Evolutionary conservation across 2,329 filamentous ascomycete species (phyloP).

Genomic region (Scedosporium boydii): DNA sequence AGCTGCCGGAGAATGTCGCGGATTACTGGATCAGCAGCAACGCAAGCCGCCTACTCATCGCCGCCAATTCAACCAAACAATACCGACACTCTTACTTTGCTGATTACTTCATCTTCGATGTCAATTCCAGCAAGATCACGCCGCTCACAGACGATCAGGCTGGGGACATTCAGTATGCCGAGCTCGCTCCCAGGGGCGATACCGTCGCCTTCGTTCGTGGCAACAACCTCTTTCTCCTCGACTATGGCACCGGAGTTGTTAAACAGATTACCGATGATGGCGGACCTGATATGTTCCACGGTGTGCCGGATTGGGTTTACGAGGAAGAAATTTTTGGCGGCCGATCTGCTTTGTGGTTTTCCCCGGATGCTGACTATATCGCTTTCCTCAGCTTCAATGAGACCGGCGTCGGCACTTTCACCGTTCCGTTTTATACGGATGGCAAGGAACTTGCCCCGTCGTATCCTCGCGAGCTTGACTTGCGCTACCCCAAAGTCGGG

Average conservation of each 20-base stretch:
- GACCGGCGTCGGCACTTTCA: slow-evolving; percentile 57
- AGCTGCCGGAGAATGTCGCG: slow-evolving; percentile 43
- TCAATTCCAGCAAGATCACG: slow-evolving; percentile 42
- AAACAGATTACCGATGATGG: slow-evolving; percentile 51
- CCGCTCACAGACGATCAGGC: slow-evolving; percentile 49
- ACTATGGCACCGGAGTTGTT: slow-evolving; percentile 32
- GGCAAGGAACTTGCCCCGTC: slow-evolving; percentile 44
- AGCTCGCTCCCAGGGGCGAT: slow-evolving; percentile 47
- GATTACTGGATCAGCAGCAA: slow-evolving; percentile 56
- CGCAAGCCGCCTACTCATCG: slow-evolving; percentile 48
- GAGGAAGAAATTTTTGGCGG: slow-evolving; percentile 55
- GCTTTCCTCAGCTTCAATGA: slow-evolving; percentile 86
- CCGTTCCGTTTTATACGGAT: slow-evolving; percentile 58
- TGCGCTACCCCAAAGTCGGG: slow-evolving; percentile 62
- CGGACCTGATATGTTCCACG: slow-evolving; percentile 53
- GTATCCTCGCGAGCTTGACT: slow-evolving; percentile 52
- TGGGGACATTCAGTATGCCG: slow-evolving; percentile 59
- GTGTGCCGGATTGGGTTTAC: slow-evolving; percentile 72
- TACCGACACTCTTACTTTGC: slow-evolving; percentile 61
- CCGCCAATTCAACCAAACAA: slow-evolving; percentile 57
- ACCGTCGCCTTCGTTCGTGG: slow-evolving; percentile 58
- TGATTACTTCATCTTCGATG: slow-evolving; percentile 55
- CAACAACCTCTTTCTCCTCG: slow-evolving; percentile 51
- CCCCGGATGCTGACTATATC: slow-evolving; percentile 72
- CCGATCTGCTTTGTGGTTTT: slow-evolving; percentile 86